Evolutionary conservation across 352 stramenopile species (phyloP).

Genomic region (Globisporangium acanthophoron): DNA sequence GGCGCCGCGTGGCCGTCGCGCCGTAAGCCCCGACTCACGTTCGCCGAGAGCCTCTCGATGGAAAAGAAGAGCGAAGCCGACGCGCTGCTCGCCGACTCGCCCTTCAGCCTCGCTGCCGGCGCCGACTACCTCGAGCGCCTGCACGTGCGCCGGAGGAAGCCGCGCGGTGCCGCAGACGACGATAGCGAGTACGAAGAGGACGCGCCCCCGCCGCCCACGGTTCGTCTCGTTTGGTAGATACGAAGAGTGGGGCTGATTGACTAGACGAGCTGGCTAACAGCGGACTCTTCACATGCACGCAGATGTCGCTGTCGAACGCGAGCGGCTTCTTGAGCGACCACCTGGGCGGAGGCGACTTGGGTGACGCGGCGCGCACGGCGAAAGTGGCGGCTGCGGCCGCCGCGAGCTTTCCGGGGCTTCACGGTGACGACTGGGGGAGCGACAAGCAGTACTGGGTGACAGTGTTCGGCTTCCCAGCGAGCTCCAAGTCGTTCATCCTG

Average conservation of each 20-base stretch:
- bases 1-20: conserved; percentile 17
- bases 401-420: conserved; percentile 38
- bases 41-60: conserved; percentile 69
- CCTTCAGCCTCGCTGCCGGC: conserved; percentile 39
- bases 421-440: conserved; percentile 68
- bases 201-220: conserved; percentile 49
- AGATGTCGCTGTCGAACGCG: conserved; percentile 44
- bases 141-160: conserved; percentile 48
- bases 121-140: conserved; percentile 31
- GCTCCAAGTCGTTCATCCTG: conserved; percentile 55
- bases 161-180: conserved; percentile 13
- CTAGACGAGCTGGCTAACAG: background rate
- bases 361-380: conserved; percentile 8
- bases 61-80: conserved; percentile 37
- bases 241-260: background rate
- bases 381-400: background rate
- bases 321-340: conserved; percentile 35
- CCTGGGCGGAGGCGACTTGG: conserved; percentile 21
- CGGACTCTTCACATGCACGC: background rate
- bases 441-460: conserved; percentile 85
- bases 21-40: conserved; percentile 45
- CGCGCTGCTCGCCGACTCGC: conserved; percentile 46
- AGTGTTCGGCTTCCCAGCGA: conserved; percentile 69
- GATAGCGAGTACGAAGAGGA: conserved; percentile 42
- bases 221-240: conserved; percentile 4